Base-by-base conservation (phyloP, 2,329 filamentous ascomycete species). In the Trichophaea hybrida region DNA sequence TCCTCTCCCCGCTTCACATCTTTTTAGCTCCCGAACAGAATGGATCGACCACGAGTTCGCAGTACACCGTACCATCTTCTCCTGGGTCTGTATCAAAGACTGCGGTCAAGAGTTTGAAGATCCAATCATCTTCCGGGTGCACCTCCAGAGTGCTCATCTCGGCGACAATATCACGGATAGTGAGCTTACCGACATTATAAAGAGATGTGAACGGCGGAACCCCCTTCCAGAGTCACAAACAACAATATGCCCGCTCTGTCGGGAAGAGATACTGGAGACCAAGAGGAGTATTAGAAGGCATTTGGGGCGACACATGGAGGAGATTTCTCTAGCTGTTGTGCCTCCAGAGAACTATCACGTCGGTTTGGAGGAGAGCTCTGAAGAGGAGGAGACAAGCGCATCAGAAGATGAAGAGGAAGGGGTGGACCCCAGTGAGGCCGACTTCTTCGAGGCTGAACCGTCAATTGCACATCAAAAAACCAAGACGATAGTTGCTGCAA, bases 11-110 rank as follows among this genome's bases (percentile, higher is more conserved):
- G 10, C 4, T 5, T 7, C 33, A 6, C 50, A 53, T 37, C 50
- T 53, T 37, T 53, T 53, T 33, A 53, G 31, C 50, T 53, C 50
- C n/a, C 32, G 50, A 13, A 53, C 50, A n/a, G 50, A 53, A 53
- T 53, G 50, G 50, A 37, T 53, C 5, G 31, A 53, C 32, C 50
- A 53, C 34, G 50, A 53, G 37, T 53, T 53, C 50, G 32, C n/a
- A n/a, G 50, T 53, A 6, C 50, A 53, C 34, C 32, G 50, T 12
- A 17, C 34, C 13, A 5, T 53, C 13, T 32, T 32, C n/a, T 53
- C 32, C 32, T 53, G 50, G 50, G 31, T 37, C 13, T 53, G 50
- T 37, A 53, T 53, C 6, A 53, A 35, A n/a, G 50, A 53, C 50
- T 53, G 50, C 24, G 50, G 50, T 8, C 50, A 17, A 13, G 50